Base-by-base conservation (phyloP, 2,329 filamentous ascomycete genomes). In the Pseudogymnoascus sp. region DNA sequence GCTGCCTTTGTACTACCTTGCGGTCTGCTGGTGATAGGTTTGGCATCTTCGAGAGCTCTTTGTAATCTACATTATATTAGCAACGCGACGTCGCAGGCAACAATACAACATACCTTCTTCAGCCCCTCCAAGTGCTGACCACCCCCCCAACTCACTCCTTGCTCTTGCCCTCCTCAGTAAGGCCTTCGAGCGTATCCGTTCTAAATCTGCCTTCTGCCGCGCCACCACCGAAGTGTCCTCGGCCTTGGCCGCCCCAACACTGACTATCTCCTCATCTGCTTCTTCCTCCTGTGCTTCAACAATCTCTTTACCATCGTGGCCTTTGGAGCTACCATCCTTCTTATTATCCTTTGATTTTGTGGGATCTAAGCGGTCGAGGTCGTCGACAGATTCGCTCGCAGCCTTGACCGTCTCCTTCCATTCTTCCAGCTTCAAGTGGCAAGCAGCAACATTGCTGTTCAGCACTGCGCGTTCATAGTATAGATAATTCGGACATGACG, bases 401-500 rank as follows among this genome's bases (percentile, higher is more conserved):
- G 84, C 82, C 59, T 88, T 87, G 46, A 92, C 82, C 8, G 91
- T 90, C 31, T 90, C 86, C 68, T 93, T 91, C 90, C 92, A 97
- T 65, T 93, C 88, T 65, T 87, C 81, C 2, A 96, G 79, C 73
- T 96, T 96, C 62, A 98, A 75, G 70, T 96, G 86, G 72, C 92
- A 96, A 8, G 93, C 93, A 1, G 93, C 84, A 68, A 97, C 88
- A 78, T 98, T 98, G 73, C 89, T 92, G 64, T 88, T 86, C 5
- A 98, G 81, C 8, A 98, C 90, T 26, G 93, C 91, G 66, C 93
- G 81, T 69, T 96, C 91, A 77, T 91, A 96, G 73, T 93, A 87
- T 26, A 96, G 84, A 73, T 96, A 96, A 67, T 85, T 87, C 1
- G 93, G 93, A 70, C 91, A 93, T 6, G 87, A 83, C 11, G 85